Percentiles rank a stretch among this genome's conserved stretches.
Evolutionary conservation across 257 asterid genomes (phyloP).

Genomic region (Solanum chilense): DNA sequence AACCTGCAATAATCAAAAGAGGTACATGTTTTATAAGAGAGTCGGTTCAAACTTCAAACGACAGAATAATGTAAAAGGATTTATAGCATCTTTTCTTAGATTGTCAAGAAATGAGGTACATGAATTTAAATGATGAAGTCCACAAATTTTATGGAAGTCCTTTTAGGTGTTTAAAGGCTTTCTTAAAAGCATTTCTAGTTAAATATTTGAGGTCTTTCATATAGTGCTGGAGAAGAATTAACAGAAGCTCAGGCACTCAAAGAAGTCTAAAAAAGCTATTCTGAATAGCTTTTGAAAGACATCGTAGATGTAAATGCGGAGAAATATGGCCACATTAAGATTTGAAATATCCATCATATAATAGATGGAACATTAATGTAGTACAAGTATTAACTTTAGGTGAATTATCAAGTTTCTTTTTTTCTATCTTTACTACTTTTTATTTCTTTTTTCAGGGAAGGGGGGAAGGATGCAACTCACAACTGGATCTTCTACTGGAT

Average conservation of each 20-base stretch:
- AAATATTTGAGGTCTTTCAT: background rate
- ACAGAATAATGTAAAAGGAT: background rate
- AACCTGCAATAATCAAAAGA: constrained; percentile 36
- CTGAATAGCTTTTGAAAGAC: background rate
- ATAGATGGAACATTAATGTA: background rate
- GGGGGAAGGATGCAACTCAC: constrained; percentile 26
- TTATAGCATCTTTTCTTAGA: background rate
- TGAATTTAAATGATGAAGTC: background rate
- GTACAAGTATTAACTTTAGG: background rate
- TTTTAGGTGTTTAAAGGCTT: background rate
- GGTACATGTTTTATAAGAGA: background rate
- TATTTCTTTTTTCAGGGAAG: background rate
- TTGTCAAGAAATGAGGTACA: background rate
- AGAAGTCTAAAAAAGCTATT: background rate
- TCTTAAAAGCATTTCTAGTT: background rate
- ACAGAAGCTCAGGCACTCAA: background rate
- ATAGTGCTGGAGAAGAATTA: background rate
- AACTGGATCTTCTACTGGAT: constrained; percentile 62
- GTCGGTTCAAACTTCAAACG: background rate
- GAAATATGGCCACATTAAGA: background rate
- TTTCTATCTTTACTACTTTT: background rate
- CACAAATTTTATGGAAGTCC: background rate
- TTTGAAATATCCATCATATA: background rate
- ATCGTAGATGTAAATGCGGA: background rate
- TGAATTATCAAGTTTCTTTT: background rate